A percentile compares a stretch with the other conserved stretches of the same genome.
Conservation (phyloP, 2,329 filamentous ascomycete species). For the Monosporascus sp. region DNA sequence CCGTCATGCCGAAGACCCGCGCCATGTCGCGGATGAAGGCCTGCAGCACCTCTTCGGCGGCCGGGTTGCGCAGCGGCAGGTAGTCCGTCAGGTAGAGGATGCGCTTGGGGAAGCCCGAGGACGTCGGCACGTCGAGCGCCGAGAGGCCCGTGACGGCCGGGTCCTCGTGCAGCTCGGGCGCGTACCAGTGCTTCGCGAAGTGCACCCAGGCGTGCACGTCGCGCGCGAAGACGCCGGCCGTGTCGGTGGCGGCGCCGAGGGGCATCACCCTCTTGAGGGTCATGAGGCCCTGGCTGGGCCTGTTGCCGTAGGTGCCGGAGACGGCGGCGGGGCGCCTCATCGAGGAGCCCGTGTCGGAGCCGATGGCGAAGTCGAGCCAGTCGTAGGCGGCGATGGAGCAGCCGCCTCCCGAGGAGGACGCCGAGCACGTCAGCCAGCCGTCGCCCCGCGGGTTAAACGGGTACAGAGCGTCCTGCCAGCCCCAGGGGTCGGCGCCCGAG, state of each 20-base stretch:
- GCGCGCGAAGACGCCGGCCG: conserved; percentile 22
- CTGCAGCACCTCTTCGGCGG: conserved; percentile 32
- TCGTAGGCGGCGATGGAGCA: conserved; percentile 31
- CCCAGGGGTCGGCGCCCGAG: conserved; percentile 19
- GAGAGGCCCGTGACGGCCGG: conserved; percentile 31
- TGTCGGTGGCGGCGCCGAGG: conserved; percentile 20
- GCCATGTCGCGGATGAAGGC: conserved; percentile 30
- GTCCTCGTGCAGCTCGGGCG: conserved; percentile 27
- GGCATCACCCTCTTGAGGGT: conserved; percentile 18
- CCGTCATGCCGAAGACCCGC: conserved; percentile 30
- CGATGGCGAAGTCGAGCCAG: conserved; percentile 35
- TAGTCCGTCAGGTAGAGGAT: conserved; percentile 36
- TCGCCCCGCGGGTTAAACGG: conserved; percentile 33
- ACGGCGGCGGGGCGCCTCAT: conserved; percentile 22
- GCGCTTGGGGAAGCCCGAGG: conserved; percentile 29
- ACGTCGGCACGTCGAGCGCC: conserved; percentile 28
- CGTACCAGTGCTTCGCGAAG: conserved; percentile 34
- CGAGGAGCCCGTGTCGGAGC: conserved; percentile 27
- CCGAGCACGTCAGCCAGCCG: conserved; percentile 27
- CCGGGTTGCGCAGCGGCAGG: conserved; percentile 33
- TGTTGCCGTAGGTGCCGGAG: conserved; percentile 23
- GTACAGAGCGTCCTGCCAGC: conserved; percentile 18
- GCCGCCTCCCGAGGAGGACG: conserved; percentile 27
- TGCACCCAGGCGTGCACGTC: conserved; percentile 23
- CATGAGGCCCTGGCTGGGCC: conserved; percentile 22